Percentiles rank a stretch among this genome's conserved stretches.
Conservation (phyloP, 768 basidiomycete species). For the Leccinum subgranulosum region DNA sequence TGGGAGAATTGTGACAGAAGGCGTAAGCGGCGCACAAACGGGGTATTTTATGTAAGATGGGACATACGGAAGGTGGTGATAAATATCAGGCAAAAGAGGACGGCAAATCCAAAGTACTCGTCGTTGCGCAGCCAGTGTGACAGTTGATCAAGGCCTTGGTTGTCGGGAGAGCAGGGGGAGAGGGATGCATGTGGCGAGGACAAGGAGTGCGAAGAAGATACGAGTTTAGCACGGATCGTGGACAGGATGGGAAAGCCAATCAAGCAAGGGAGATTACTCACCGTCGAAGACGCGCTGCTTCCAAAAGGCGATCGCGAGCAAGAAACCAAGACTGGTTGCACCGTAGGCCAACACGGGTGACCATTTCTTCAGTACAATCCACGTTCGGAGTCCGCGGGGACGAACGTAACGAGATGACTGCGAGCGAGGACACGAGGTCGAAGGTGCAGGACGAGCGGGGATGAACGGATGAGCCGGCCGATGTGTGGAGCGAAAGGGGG, state of each 20-base stretch:
- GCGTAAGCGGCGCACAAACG: slow-evolving; percentile 9
- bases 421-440: slow-evolving; percentile 15
- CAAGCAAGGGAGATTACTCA: slow-evolving; percentile 36
- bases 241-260: neutral
- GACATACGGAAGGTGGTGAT: slow-evolving; percentile 82
- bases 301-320: slow-evolving; percentile 82
- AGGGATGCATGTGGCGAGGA: neutral
- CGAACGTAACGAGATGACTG: slow-evolving; percentile 37
- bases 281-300: slow-evolving; percentile 78
- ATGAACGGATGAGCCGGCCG: slow-evolving; percentile 19
- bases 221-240: slow-evolving; percentile 1
- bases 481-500: slow-evolving; percentile 13
- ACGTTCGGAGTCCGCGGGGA: slow-evolving; percentile 51
- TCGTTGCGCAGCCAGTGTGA: slow-evolving; percentile 75
- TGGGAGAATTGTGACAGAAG: slow-evolving; percentile 3
- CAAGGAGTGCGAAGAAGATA: neutral
- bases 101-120: slow-evolving; percentile 68
- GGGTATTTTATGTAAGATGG: slow-evolving; percentile 1
- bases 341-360: slow-evolving; percentile 75
- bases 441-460: slow-evolving; percentile 18
- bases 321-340: slow-evolving; percentile 71
- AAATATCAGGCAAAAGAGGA: slow-evolving; percentile 81
- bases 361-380: slow-evolving; percentile 67
- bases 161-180: slow-evolving; percentile 1
- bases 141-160: slow-evolving; percentile 74